These are phyloP conservation scores for Tolypocladium endophyticum DNA, from an alignment of 2,329 filamentous ascomycete species.

Conservation along the genomic window DNA sequence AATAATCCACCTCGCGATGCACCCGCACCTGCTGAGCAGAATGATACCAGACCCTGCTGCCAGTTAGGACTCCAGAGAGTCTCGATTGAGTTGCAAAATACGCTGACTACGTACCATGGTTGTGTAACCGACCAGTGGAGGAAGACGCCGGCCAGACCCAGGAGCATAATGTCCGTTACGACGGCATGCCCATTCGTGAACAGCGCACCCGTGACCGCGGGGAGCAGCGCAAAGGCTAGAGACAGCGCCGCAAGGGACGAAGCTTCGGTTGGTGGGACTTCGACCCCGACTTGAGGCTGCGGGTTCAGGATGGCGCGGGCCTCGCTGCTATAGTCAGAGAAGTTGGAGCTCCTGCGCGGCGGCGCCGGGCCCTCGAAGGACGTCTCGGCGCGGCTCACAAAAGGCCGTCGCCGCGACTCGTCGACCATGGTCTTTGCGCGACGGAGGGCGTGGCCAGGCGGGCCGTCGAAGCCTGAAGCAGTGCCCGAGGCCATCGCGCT, in stretches of 20 bases:
- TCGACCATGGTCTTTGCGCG: constrained; percentile 31
- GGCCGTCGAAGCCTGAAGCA: constrained; percentile 3
- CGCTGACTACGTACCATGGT: constrained; percentile 54
- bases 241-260: constrained; percentile 73
- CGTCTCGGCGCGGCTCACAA: constrained; percentile 12
- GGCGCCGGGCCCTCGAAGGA: constrained; percentile 18
- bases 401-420: constrained; percentile 15
- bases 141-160: constrained; percentile 73
- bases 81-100: too few relatives aligned
- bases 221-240: constrained; percentile 71
- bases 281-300: constrained; percentile 23
- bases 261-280: constrained; percentile 35
- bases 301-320: constrained; percentile 57
- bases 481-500: not conserved
- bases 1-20: constrained; percentile 31
- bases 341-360: constrained; percentile 62
- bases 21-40: constrained; percentile 55
- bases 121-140: constrained; percentile 86
- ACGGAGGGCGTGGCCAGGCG: constrained; percentile 26
- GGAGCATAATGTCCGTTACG: constrained; percentile 73
- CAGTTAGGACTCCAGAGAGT: not conserved
- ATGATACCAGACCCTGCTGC: constrained; percentile 59
- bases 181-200: constrained; percentile 77
- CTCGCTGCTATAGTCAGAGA: constrained; percentile 68
- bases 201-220: constrained; percentile 73